Evolutionary conservation across 345 rosid species (phyloP).

Genomic region (Erysimum cheiranthoides): DNA sequence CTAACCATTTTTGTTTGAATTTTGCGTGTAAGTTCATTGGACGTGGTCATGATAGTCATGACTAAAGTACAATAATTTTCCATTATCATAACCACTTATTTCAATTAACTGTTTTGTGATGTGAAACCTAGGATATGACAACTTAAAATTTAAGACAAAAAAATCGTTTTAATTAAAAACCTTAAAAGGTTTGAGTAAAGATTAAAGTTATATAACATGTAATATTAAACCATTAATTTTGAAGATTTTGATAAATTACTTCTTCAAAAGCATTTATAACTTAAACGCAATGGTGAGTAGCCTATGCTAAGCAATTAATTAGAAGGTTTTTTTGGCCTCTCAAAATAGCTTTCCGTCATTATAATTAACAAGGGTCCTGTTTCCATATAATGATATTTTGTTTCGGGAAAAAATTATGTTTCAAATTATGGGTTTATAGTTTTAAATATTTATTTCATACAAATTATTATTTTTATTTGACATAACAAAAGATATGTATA

Average conservation of each 20-base stretch:
- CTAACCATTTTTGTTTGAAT: conserved; percentile 2
- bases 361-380: background rate
- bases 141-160: background rate
- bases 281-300: background rate
- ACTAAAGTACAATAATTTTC: conserved; percentile 41
- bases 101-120: conserved; percentile 26
- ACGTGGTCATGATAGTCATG: conserved; percentile 34
- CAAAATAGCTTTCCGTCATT: background rate
- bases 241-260: background rate
- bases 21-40: conserved; percentile 22
- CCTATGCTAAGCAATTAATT: background rate
- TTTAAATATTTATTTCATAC: background rate
- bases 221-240: background rate
- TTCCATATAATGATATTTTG: background rate
- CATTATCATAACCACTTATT: conserved; percentile 31
- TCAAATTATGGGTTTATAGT: background rate
- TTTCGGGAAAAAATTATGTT: background rate
- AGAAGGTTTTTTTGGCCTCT: background rate
- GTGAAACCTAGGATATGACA: conserved; percentile 36
- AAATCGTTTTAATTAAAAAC: background rate
- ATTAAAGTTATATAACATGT: background rate
- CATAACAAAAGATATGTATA: background rate
- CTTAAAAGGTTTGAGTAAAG: background rate
- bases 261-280: background rate
- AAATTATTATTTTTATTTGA: conserved; percentile 4